A percentile compares a stretch with the other conserved stretches of the same genome.
phyloP scores from a whole-genome alignment of 352 stramenopile genomes.

The Phytophthora pinifolia region DNA sequence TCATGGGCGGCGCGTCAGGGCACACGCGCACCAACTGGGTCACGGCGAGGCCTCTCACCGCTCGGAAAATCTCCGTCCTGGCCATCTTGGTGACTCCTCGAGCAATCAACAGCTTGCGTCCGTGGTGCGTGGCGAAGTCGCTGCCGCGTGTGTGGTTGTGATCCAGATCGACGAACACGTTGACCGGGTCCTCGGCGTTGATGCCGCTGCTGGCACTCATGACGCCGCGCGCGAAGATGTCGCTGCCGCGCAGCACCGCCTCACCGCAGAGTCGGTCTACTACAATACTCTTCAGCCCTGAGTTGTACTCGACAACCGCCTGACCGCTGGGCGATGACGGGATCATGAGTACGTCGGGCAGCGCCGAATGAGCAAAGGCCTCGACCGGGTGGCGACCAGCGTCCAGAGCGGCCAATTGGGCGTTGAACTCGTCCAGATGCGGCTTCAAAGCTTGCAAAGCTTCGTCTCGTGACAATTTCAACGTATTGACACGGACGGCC shows the following conservation, averaged over 20 bases:
- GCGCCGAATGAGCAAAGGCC: slow-evolving; percentile 38
- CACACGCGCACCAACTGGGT: slow-evolving; percentile 72
- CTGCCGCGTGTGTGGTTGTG: slow-evolving; percentile 75
- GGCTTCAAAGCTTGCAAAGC: slow-evolving; percentile 46
- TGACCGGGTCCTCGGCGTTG: slow-evolving; percentile 71
- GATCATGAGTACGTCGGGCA: slow-evolving; percentile 72
- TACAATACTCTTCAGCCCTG: slow-evolving; percentile 69
- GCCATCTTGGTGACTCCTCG: slow-evolving; percentile 71
- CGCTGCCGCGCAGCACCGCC: slow-evolving; percentile 91
- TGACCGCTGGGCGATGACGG: slow-evolving; percentile 45
- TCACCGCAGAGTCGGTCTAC: slow-evolving; percentile 92
- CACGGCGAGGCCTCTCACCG: slow-evolving; percentile 61
- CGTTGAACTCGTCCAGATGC: slow-evolving; percentile 60
- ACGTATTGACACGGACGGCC: slow-evolving; percentile 78
- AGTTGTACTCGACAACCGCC: slow-evolving; percentile 20
- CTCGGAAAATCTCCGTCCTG: slow-evolving; percentile 79
- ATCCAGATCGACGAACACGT: slow-evolving; percentile 87
- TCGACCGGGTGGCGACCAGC: slow-evolving; percentile 34
- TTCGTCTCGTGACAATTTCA: slow-evolving; percentile 55
- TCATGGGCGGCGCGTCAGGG: slow-evolving; percentile 86
- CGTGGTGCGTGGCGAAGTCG: slow-evolving; percentile 66
- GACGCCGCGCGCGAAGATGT: slow-evolving; percentile 93
- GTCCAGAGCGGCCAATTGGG: slow-evolving; percentile 39
- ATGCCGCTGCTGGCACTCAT: slow-evolving; percentile 90
- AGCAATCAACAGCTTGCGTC: slow-evolving; percentile 80